These are phyloP conservation scores for Exsudoporus frostii DNA, from an alignment of 768 basidiomycete genomes.

Conservation along the genomic window DNA sequence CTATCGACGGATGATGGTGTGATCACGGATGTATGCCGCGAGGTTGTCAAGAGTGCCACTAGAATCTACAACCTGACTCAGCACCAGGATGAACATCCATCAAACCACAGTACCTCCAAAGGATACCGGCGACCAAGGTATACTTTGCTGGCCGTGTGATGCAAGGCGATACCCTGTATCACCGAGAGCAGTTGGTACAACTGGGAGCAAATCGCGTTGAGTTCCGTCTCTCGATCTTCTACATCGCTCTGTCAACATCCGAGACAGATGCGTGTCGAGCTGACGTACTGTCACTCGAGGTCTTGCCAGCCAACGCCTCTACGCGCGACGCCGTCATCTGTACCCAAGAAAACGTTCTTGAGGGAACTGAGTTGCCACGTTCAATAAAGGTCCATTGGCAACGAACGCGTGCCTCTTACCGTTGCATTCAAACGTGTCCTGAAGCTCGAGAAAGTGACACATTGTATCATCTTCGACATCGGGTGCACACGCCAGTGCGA, in stretches of 20 bases:
- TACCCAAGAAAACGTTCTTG: slow-evolving; percentile 64
- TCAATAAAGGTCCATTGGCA: slow-evolving; percentile 3
- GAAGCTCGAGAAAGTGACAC: slow-evolving; percentile 58
- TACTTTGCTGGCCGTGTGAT: slow-evolving; percentile 63
- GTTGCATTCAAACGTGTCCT: slow-evolving; percentile 82
- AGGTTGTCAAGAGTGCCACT: slow-evolving; percentile 65
- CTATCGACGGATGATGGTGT: slow-evolving; percentile 11
- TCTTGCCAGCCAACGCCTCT: slow-evolving; percentile 47
- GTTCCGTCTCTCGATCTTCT: slow-evolving; percentile 49
- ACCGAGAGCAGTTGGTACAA: slow-evolving; percentile 60
- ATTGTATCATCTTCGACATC: slow-evolving; percentile 44
- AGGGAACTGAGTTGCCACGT: slow-evolving; percentile 51
- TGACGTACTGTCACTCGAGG: slow-evolving; percentile 41
- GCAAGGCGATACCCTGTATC: slow-evolving; percentile 72
- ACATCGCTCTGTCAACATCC: slow-evolving; percentile 6
- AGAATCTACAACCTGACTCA: slow-evolving; percentile 51
- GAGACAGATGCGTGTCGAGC: not conserved
- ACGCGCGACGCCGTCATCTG: slow-evolving; percentile 46
- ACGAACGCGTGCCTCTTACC: slow-evolving; percentile 41
- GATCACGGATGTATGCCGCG: slow-evolving; percentile 54
- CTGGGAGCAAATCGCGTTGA: slow-evolving; percentile 46
- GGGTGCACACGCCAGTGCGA: slow-evolving; percentile 48
- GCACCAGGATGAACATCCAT: not conserved
- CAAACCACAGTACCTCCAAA: slow-evolving; percentile 52
- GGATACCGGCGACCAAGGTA: slow-evolving; percentile 66